Evolutionary conservation across 306 rosid genomes (phyloP), one percentile per base, ranked within the genome.

Genomic region (Quercus agrifolia): DNA sequence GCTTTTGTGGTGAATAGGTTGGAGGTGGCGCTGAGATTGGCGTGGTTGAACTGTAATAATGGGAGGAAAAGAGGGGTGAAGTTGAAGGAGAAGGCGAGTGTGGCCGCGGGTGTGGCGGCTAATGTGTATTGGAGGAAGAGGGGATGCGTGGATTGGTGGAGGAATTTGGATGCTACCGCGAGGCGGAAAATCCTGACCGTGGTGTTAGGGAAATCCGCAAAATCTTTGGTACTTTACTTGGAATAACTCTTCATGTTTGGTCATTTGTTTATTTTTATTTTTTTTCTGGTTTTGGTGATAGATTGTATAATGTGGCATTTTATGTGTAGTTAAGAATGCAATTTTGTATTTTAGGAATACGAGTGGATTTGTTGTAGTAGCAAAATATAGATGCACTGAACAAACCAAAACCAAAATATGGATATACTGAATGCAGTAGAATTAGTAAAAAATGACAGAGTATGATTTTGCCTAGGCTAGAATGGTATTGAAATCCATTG

Each of bases 141-240:
- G 70, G 94, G 98, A 41, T 94, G 94, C 71, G 87, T 94, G 74
- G 94, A 89, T 54, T 94, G 97, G 97, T 94, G 98, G 97, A 58
- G 63, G 57, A 89, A 85, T 81, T 76, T 94, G 87, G 96, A 94
- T 82, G 68, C 70, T 19, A 72, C 82, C 41, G 79, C 76, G 2
- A 86, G 88, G 89, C 78, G 77, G 71, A 91, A 88, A 67, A 63
- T 91, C 25, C 75, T 89, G 75, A 79, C 88, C 3, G 79, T 91
- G 3, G 71, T 86, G 70, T 73, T 92, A 63, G 92, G 88, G 57
- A 92, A 89, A 79, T 80, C 94, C 6, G 94, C 94, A 19, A 86
- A 87, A 86, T 52, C 79, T 30, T 85, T 94, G 98, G 97, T 94
- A 94, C 84, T 61, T 86, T 19, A 70, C 44, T 27, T 76, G 54